A percentile compares a stretch with the other conserved stretches of the same genome.
phyloP scores from a whole-genome alignment of 148 eudicot genomes.

The Vaccinium myrtillus region DNA sequence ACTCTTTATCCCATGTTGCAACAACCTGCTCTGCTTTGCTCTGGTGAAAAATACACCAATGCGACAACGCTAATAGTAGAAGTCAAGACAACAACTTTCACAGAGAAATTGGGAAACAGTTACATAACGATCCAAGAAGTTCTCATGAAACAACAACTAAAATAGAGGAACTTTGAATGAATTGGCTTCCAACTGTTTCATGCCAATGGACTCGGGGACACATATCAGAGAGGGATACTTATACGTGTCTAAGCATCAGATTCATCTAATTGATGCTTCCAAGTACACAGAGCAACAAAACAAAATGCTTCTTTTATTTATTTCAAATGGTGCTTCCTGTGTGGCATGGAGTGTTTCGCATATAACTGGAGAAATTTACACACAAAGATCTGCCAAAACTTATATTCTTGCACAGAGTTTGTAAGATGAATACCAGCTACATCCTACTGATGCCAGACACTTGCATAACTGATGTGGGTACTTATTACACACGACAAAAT shows the following conservation, averaged over 20 bases:
- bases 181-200: not conserved
- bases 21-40: constrained; percentile 86
- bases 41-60: constrained; percentile 98
- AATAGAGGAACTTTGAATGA: not conserved
- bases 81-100: constrained; percentile 45
- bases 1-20: constrained; percentile 85
- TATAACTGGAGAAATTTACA: not conserved
- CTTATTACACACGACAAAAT: not conserved
- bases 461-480: not conserved
- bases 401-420: not conserved
- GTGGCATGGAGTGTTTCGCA: not conserved
- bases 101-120: not conserved
- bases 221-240: not conserved
- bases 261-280: not conserved
- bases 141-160: not conserved
- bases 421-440: not conserved
- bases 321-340: not conserved
- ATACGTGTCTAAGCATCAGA: not conserved
- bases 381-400: not conserved
- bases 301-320: not conserved
- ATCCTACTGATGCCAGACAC: not conserved
- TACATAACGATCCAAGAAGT: not conserved
- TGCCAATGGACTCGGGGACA: not conserved
- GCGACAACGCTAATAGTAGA: constrained; percentile 66
- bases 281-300: not conserved